Percentiles rank a stretch among this genome's conserved stretches.
Evolutionary conservation across 495 filamentous ascomycete genomes (phyloP).

Genomic region (Neurospora sp.): DNA sequence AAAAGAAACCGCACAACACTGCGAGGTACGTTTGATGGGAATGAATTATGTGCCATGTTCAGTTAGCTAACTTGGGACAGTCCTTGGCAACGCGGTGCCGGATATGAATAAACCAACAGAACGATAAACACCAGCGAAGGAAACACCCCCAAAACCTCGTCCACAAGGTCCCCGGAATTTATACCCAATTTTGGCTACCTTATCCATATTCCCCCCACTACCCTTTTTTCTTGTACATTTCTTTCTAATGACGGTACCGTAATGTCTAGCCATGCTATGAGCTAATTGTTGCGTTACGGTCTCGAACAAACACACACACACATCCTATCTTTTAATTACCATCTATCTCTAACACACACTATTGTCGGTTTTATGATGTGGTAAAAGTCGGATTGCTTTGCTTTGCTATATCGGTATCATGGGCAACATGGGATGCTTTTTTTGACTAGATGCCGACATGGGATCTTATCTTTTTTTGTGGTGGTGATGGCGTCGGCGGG

Average conservation of each 20-base stretch:
- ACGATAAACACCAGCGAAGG: neutral
- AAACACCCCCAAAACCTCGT: neutral
- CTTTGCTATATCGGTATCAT: neutral
- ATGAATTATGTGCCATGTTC: neutral
- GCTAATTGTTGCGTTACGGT: neutral
- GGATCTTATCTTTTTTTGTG: neutral
- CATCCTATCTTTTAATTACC: neutral
- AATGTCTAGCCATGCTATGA: neutral
- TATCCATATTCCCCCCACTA: neutral
- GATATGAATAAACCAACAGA: slow-evolving; percentile 31
- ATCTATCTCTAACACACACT: neutral
- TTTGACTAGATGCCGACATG: neutral
- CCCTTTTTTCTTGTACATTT: neutral
- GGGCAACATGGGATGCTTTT: neutral
- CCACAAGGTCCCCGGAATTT: neutral
- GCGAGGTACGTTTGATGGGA: slow-evolving; percentile 29
- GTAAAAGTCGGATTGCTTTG: neutral
- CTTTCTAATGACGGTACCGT: neutral
- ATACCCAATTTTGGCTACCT: neutral
- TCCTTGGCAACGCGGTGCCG: slow-evolving; percentile 46
- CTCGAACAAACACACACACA: neutral
- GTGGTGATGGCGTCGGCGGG: neutral
- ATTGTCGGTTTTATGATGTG: neutral
- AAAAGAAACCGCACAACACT: slow-evolving; percentile 20
- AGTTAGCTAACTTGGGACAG: slow-evolving; percentile 22